These are phyloP conservation scores for Acanthochlamys bracteata DNA, from an alignment of 106 monocot genomes.

Conservation along the genomic window DNA sequence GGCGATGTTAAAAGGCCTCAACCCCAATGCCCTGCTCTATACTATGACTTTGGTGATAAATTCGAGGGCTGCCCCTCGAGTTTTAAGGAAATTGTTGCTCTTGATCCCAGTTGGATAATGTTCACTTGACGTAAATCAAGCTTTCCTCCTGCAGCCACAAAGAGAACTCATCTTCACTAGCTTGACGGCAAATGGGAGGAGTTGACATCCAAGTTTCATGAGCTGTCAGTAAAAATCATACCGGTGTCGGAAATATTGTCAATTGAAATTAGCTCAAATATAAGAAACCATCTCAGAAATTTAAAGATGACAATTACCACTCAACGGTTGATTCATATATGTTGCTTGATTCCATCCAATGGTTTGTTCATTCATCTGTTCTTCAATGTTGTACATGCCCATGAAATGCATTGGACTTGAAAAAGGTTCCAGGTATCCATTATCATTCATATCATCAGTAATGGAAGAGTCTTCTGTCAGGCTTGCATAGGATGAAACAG, in stretches of 20 bases:
- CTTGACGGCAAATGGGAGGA: constrained; percentile 29
- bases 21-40: constrained; percentile 1
- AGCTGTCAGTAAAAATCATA: constrained; percentile 7
- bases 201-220: constrained; percentile 12
- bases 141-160: constrained; percentile 30
- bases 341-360: constrained; percentile 7
- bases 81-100: neutral
- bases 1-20: constrained; percentile 10
- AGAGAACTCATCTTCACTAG: constrained; percentile 30
- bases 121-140: neutral
- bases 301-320: constrained; percentile 8
- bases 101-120: neutral
- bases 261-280: no score
- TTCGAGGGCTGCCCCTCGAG: neutral
- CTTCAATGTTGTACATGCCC: constrained; percentile 13
- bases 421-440: constrained; percentile 1
- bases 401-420: constrained; percentile 14
- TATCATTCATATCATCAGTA: constrained; percentile 4
- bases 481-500: constrained; percentile 10
- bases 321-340: constrained; percentile 2
- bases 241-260: no score
- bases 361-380: constrained; percentile 9
- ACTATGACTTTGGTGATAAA: neutral
- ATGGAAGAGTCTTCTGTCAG: constrained; percentile 10
- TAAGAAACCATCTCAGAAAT: no score